These are phyloP conservation scores for Mimosa pudica DNA, from an alignment of 306 rosid genomes.

Conservation along the genomic window DNA sequence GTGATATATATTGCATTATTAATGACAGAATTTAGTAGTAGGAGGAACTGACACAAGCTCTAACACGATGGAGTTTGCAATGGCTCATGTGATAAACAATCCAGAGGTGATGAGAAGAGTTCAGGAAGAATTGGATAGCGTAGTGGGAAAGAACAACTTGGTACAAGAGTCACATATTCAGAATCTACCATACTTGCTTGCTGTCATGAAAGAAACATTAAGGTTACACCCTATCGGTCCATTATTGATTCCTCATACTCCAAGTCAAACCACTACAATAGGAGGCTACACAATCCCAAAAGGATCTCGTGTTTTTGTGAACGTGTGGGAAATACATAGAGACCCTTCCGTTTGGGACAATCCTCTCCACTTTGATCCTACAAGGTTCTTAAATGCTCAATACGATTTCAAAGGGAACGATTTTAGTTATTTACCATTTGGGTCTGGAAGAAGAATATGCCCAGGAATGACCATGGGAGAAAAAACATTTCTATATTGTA, in stretches of 20 bases:
- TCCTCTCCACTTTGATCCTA: not conserved
- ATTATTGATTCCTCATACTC: conserved; percentile 59
- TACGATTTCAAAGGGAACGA: no score
- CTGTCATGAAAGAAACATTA: conserved; percentile 71
- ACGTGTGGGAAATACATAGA: conserved; percentile 57
- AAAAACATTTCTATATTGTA: no score
- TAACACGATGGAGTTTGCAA: conserved; percentile 62
- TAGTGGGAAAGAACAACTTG: conserved; percentile 41
- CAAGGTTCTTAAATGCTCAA: not conserved
- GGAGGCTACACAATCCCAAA: conserved; percentile 68
- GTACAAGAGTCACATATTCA: conserved; percentile 69
- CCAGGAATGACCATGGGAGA: no score
- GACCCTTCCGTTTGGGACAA: not conserved
- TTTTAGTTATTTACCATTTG: no score
- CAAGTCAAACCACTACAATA: conserved; percentile 45
- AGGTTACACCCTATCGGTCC: conserved; percentile 61
- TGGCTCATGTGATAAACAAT: conserved; percentile 56
- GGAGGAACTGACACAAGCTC: conserved; percentile 72
- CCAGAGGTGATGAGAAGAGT: conserved; percentile 45
- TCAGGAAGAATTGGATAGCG: conserved; percentile 47
- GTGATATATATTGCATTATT: no score
- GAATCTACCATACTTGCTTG: conserved; percentile 52
- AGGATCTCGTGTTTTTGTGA: conserved; percentile 58
- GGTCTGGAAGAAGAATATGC: no score
- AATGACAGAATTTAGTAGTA: conserved; percentile 25